Base-by-base conservation (phyloP, 805 yeast genomes). In the Metschnikowia drakensbergensis region DNA sequence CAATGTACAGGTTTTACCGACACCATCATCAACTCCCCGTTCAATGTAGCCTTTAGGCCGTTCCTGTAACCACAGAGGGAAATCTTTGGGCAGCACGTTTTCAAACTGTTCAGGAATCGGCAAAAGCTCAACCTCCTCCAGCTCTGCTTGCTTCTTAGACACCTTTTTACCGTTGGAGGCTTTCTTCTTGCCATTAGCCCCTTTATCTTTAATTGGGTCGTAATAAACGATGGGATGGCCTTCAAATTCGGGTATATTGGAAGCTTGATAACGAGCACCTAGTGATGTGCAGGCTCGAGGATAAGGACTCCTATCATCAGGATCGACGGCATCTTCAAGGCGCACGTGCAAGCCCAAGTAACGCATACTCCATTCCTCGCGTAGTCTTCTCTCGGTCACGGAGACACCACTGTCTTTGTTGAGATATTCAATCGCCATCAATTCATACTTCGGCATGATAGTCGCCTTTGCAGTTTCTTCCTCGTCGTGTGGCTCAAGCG, bases 281-380 rank as follows among this genome's bases (percentile, higher is more conserved):
- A 88, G 61, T 50, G 94, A 68, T 0, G 94, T 85, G 1, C 86
- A 82, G 0, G 91, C 94, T 44, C 92, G 68, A 0, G 96, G 94
- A 55, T 85, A 84, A 1, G 90, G 88, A 4, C 72, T 67, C 37
- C 91, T 68, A 59, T 86, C 95, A 50, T 84, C 88, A 5, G 80
- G 58, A 61, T 88, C 94, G 38, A 87, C 73, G 1, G 88, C 88
- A 62, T 87, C 95, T 60, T 86, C 92, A 26, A 86, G 64, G 39
- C 79, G 72, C 1, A 88, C 80, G 62, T 87, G 86, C 68, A 83
- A 75, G 1, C 96, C 96, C 26, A 88, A 71, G 58, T 86, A 89
- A 54, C 95, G 66, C 69, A 82, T 85, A 2, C 83, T 84, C 96
- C 96, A 89, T 59, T 83, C 89, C 63, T 83, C 88, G n/a, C 66